Evolutionary conservation across 2,329 filamentous ascomycete genomes (phyloP), one percentile per base, ranked within the genome.

Genomic region (Stemphylium vesicarium): DNA sequence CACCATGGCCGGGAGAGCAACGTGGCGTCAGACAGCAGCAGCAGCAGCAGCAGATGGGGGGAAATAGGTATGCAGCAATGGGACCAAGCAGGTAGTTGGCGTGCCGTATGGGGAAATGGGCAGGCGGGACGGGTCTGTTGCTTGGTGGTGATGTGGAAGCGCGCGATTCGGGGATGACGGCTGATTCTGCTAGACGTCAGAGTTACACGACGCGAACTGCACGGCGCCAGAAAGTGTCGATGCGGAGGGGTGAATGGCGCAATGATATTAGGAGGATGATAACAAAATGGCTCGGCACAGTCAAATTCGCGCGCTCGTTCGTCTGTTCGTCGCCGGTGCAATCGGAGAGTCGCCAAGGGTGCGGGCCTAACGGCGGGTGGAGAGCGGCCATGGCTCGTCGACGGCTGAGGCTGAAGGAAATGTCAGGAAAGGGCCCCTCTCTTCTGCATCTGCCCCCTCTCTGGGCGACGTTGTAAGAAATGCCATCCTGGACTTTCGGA

Each of bases 1-100:
- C 57, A 90, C 88, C 95, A 99, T 98, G 73, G 57, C 35, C 42
- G 26, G 40, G 16, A 26, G 36, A 47, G n/a, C n/a, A n/a, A n/a
- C n/a, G n/a, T n/a, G n/a, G n/a, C n/a, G n/a, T n/a, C n/a, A n/a
- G 37, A 32, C 33, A 36, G 42, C 39, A 29, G 35, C 29, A 26
- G 38, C n/a, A 15, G 2, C 18, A 33, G 29, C 8, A 4, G 20
- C 3, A 20, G 20, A 20, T 3, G 20, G 3, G 20, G 3, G 20
- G 20, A 3, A 20, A 4, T 20, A 16, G 18, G 24, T 26, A 26
- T 49, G 37, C 46, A 38, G 46, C 15, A n/a, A 22, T 31, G 31
- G 38, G 26, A n/a, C n/a, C 26, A 11, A 26, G 41, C 45, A 37
- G 37, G 35, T 38, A 41, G 35, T 48, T 26, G 20, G 54, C 29